phyloP scores from a whole-genome alignment of 768 basidiomycete species.

The Agaricus blazei region DNA sequence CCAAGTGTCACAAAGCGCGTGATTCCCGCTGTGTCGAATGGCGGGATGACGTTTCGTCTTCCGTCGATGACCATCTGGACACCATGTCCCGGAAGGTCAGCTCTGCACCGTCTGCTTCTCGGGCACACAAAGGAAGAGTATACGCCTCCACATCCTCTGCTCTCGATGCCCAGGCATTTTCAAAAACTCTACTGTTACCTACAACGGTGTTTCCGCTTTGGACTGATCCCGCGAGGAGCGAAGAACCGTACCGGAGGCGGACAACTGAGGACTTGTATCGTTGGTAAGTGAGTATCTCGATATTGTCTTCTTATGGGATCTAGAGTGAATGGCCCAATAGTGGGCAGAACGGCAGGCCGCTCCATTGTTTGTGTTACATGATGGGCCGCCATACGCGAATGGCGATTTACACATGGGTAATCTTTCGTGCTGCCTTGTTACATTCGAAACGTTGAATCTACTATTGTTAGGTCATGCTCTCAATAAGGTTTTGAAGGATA shows the following conservation, averaged over 20 bases:
- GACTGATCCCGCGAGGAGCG: slow-evolving; percentile 58
- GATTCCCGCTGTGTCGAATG: no score
- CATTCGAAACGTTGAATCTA: not conserved
- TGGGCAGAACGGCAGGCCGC: slow-evolving; percentile 53
- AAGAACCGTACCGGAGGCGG: slow-evolving; percentile 49
- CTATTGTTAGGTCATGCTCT: slow-evolving; percentile 75
- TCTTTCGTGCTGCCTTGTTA: not conserved
- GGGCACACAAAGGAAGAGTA: not conserved
- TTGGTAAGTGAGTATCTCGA: slow-evolving; percentile 56
- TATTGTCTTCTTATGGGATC: not conserved
- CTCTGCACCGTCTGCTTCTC: not conserved
- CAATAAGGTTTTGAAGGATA: slow-evolving; percentile 95
- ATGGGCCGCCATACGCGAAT: slow-evolving; percentile 97
- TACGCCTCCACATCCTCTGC: not conserved
- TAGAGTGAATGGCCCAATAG: slow-evolving; percentile 29
- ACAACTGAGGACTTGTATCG: slow-evolving; percentile 74
- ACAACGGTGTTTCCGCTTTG: slow-evolving; percentile 77
- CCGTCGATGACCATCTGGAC: slow-evolving; percentile 6
- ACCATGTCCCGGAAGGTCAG: slow-evolving; percentile 3
- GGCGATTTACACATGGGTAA: slow-evolving; percentile 92
- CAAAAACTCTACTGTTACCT: slow-evolving; percentile 71
- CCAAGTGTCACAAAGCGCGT: no score
- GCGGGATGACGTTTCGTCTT: no score
- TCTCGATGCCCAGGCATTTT: slow-evolving; percentile 35
- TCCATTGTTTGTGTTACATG: slow-evolving; percentile 80